Conservation (phyloP, 495 filamentous ascomycete species). For the Hypoxylon fragiforme region DNA sequence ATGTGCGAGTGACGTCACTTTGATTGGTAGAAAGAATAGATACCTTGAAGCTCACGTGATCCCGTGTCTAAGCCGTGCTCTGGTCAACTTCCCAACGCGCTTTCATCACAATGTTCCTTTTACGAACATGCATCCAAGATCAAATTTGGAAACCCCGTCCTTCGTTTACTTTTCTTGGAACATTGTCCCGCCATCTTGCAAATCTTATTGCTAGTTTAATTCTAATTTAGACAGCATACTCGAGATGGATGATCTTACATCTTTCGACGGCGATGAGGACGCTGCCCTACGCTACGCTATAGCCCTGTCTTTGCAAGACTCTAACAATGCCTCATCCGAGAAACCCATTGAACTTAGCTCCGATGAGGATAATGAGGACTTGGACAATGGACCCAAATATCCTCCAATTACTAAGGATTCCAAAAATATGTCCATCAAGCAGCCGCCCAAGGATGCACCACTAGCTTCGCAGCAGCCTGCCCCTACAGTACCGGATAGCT, state of each 20-base stretch:
- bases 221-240: neutral
- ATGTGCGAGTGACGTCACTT: too few relatives aligned
- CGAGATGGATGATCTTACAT: constrained; percentile 28
- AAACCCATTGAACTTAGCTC: constrained; percentile 27
- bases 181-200: too few relatives aligned
- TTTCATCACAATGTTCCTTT: constrained; percentile 4
- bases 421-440: neutral
- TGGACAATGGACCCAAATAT: constrained; percentile 20
- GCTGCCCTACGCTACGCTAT: constrained; percentile 50
- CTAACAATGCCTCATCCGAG: constrained; percentile 11
- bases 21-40: too few relatives aligned
- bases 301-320: constrained; percentile 47
- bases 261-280: constrained; percentile 45
- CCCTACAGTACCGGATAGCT: constrained; percentile 2
- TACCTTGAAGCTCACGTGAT: constrained; percentile 35
- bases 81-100: too few relatives aligned
- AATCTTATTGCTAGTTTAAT: too few relatives aligned
- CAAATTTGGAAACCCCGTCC: too few relatives aligned
- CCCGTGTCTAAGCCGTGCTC: constrained; percentile 20
- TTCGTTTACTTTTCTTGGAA: too few relatives aligned
- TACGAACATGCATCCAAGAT: too few relatives aligned
- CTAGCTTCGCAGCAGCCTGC: neutral
- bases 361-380: constrained; percentile 31
- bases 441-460: neutral
- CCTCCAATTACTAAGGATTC: constrained; percentile 12